These are phyloP conservation scores for Nakazawaea wyomingensis DNA, from an alignment of 805 yeast genomes.

Conservation along the genomic window DNA sequence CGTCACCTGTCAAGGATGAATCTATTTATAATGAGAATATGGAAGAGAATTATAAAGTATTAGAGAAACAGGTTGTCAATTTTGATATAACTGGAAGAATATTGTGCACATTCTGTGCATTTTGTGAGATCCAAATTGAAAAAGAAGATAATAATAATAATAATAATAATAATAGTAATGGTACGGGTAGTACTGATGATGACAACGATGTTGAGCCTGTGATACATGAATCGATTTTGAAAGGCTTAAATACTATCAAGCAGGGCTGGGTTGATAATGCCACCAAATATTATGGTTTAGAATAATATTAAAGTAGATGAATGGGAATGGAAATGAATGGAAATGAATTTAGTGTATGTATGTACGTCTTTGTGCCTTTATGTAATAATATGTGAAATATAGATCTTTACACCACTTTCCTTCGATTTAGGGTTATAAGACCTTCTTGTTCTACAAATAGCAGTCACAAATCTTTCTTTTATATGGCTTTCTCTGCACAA, in stretches of 20 bases:
- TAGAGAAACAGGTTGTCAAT: constrained; percentile 21
- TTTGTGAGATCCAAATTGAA: constrained; percentile 21
- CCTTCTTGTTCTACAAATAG: too few species aligned
- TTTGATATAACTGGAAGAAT: constrained; percentile 29
- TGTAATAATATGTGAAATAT: too few species aligned
- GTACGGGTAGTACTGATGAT: neutral
- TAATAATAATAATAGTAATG: constrained; percentile 4
- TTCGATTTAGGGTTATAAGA: too few species aligned
- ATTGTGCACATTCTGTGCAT: constrained; percentile 29
- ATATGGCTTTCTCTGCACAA: too few species aligned
- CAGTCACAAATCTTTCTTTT: too few species aligned
- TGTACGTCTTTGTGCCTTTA: too few species aligned
- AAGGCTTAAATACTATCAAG: constrained; percentile 2
- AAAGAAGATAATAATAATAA: neutral
- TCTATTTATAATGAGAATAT: neutral
- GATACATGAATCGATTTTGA: constrained; percentile 11
- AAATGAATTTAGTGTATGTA: too few species aligned
- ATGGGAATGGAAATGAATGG: too few species aligned
- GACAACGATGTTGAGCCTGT: constrained; percentile 11
- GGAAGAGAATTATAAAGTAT: constrained; percentile 16
- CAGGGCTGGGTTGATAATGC: constrained; percentile 22
- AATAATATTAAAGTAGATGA: too few species aligned
- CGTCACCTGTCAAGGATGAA: neutral
- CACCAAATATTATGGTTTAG: constrained; percentile 30
- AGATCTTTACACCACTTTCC: too few species aligned